Conservation (phyloP, 371 early-diverging fungal species). For the Gilbertella persicaria region DNA sequence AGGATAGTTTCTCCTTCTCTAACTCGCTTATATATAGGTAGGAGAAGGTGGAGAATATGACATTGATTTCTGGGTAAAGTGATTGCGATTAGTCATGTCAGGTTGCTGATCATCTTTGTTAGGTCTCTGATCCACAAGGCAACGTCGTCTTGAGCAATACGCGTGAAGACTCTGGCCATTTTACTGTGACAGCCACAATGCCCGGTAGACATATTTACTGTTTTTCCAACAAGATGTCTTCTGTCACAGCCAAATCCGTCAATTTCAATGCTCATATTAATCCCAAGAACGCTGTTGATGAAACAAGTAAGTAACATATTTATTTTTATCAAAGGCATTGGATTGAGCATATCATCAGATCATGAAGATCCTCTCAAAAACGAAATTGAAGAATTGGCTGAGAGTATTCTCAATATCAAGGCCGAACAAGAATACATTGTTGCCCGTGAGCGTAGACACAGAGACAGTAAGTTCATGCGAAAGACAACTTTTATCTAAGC, state of each 20-base stretch:
- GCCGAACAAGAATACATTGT: slow-evolving; percentile 79
- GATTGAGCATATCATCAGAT: slow-evolving; percentile 16
- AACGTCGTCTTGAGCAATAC: slow-evolving; percentile 47
- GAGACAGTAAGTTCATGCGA: slow-evolving; percentile 61
- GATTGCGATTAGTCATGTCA: background rate
- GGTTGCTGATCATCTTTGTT: background rate
- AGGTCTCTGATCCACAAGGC: slow-evolving; percentile 62
- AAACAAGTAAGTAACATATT: slow-evolving; percentile 23
- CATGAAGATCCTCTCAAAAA: slow-evolving; percentile 64
- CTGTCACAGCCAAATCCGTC: slow-evolving; percentile 54
- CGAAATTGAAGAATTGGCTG: slow-evolving; percentile 69
- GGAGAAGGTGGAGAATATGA: slow-evolving; percentile 69
- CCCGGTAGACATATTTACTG: slow-evolving; percentile 74
- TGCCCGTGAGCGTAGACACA: slow-evolving; percentile 68
- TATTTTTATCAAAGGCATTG: background rate
- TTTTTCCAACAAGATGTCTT: slow-evolving; percentile 68
- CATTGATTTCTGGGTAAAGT: slow-evolving; percentile 62
- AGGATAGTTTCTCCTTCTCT: background rate
- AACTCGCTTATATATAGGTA: slow-evolving; percentile 40
- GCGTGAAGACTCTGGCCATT: slow-evolving; percentile 53
- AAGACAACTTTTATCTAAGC: background rate
- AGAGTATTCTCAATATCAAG: slow-evolving; percentile 64
- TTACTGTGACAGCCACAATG: slow-evolving; percentile 52
- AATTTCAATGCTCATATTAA: slow-evolving; percentile 54
- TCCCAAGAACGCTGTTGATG: slow-evolving; percentile 23